Evolutionary conservation across 2,329 filamentous ascomycete species (phyloP), one percentile per base, ranked within the genome.

Genomic region (Penicillium vulpinum): DNA sequence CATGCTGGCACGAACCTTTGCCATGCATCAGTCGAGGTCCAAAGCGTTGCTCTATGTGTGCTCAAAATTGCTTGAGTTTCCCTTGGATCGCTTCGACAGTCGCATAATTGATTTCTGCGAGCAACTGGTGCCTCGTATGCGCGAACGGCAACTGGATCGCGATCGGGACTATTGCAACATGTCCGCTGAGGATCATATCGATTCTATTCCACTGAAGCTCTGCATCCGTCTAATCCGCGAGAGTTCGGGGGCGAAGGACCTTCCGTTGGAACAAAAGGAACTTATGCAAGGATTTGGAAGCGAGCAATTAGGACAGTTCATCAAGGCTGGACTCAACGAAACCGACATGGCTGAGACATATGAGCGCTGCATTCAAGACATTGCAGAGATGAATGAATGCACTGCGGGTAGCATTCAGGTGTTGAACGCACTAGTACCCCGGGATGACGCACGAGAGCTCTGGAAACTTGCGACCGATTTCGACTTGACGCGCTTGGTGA

Each of bases 371-470:
- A 80, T 92, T 46, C 65, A 81, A 44, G 88, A 93, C 65, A 87
- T 95, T 44, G 78, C 82, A 3, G 76, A 80, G 22, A 86, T 82
- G 69, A 87, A 86, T 2, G 61, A 76, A 10, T 88, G 85, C 15
- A 85, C 88, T 0, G 82, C 89, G 7, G 91, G 91, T 1, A 94
- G 90, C 63, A 81, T 92, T 21, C 88, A 86, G 67, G 87, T 86
- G 16, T 76, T 91, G 45, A 73, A 78, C 70, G 67, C 77, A 35
- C 69, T 79, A 36, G 65, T 80, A 10, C 67, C 72, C 16, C 62
- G 65, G 26, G 74, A 80, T 36, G 67, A 82, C 36, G 65, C 66
- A 3, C 75, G 74, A 8, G 85, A 88, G 57, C 72, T 91, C 22
- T 79, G 78, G 28, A 72, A 76, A n/a, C 73, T 91, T 48, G 81